A percentile compares a stretch with the other conserved stretches of the same genome.
These are phyloP conservation scores for Pseudocercospora cruenta DNA, from an alignment of 2,329 filamentous ascomycete genomes.

Conservation along the genomic window DNA sequence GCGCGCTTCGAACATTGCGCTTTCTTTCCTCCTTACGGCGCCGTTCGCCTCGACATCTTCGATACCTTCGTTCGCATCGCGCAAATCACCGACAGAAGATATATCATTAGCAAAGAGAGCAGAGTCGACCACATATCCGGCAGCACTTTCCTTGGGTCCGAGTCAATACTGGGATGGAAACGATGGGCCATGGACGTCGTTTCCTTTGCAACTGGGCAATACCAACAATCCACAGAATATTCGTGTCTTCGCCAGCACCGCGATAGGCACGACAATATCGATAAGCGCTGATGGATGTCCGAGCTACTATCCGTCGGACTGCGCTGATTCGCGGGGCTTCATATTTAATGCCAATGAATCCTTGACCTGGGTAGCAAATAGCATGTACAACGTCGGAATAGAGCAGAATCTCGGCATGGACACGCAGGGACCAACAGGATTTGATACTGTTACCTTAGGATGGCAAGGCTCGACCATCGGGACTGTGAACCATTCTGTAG, in stretches of 20 bases:
- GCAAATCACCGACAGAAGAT: slow-evolving; percentile 1
- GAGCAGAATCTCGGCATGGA: slow-evolving; percentile 56
- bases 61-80: slow-evolving; percentile 11
- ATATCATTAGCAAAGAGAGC: background rate
- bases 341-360: slow-evolving; percentile 59
- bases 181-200: slow-evolving; percentile 43
- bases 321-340: slow-evolving; percentile 35
- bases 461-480: slow-evolving; percentile 40
- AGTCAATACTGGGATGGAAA: slow-evolving; percentile 46
- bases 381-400: slow-evolving; percentile 64
- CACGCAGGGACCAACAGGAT: slow-evolving; percentile 36
- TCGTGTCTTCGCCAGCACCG: slow-evolving; percentile 39
- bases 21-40: slow-evolving; percentile 11
- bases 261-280: slow-evolving; percentile 36
- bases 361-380: slow-evolving; percentile 62
- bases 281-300: slow-evolving; percentile 38
- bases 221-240: slow-evolving; percentile 36
- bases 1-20: background rate
- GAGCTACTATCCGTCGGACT: slow-evolving; percentile 32
- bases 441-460: slow-evolving; percentile 40
- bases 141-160: slow-evolving; percentile 38
- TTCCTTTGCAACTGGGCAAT: slow-evolving; percentile 41
- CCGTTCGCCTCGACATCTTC: slow-evolving; percentile 12
- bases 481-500: slow-evolving; percentile 34
- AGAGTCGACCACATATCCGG: slow-evolving; percentile 31